Evolutionary conservation across 345 rosid genomes (phyloP), one percentile per base, ranked within the genome.

Genomic region (Pugionium cornutum): DNA sequence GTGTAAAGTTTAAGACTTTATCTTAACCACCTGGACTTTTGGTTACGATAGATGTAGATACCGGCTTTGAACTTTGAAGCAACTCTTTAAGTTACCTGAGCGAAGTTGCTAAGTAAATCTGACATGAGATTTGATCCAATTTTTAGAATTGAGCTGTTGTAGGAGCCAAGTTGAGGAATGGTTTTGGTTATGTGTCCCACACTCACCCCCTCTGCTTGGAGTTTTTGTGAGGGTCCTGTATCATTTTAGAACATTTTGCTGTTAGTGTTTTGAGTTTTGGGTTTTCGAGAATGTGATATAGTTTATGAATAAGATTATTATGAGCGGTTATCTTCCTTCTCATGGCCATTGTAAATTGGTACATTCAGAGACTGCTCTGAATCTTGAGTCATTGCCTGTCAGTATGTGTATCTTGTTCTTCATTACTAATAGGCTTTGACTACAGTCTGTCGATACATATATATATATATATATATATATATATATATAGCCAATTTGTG

Each of bases 161-260:
- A 33, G 27, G 46, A 28, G 33, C 34, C 68, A 64, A 42, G 9
- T 53, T 53, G 27, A n/a, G 45, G 6, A 25, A 4, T 56, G 33
- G 59, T 29, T 58, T 58, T 41, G 62, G 49, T 11, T 64, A 57
- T 64, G 59, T 56, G 47, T 63, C 34, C 52, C 45, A 25, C 44
- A 55, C 4, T 47, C 48, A 45, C 63, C 39, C 1, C 11, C 8
- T 45, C 42, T 61, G 31, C 42, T 31, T 29, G 48, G 26, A 45
- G 2, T 37, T 45, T 11, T 53, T 29, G 26, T 37, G 9, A 18
- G 31, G 56, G 8, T 9, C 56, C 26, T 55, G 55, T 45, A 8
- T 46, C 39, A 28, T 39, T 37, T 29, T 31, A 36, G 41, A 54
- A 58, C 48, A 57, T 29, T 43, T 56, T 35, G 18, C 26, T 9